These are phyloP conservation scores for Antitrichia curtipendula DNA, from an alignment of 225 moss, liverwort and hornwort species.

Conservation along the genomic window DNA sequence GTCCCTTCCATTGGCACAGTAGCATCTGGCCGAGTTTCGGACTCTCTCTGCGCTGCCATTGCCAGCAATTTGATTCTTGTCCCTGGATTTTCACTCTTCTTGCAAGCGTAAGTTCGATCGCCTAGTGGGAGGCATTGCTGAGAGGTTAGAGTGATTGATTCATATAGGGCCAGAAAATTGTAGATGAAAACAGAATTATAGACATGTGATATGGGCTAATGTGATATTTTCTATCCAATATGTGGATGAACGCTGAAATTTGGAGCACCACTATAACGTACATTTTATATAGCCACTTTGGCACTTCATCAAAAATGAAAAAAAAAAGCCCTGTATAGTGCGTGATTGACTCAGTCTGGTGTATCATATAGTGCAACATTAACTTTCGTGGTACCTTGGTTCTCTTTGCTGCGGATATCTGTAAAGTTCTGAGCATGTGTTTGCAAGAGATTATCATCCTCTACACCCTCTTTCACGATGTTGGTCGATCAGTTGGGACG, in stretches of 20 bases:
- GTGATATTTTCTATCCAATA: too few species aligned
- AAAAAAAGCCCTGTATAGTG: too few species aligned
- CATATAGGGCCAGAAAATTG: too few species aligned
- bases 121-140: neutral
- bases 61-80: neutral
- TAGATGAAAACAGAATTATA: too few species aligned
- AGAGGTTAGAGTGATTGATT: neutral
- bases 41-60: neutral
- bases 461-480: neutral
- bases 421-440: neutral
- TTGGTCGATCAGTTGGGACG: neutral
- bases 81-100: neutral
- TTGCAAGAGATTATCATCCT: neutral
- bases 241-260: too few species aligned
- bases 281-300: too few species aligned
- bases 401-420: neutral
- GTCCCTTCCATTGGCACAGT: neutral
- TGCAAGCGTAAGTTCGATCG: neutral
- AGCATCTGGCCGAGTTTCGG: neutral
- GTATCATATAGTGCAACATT: too few species aligned
- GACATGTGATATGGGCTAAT: too few species aligned
- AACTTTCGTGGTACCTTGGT: neutral
- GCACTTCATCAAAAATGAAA: too few species aligned
- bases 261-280: too few species aligned
- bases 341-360: too few species aligned